Evolutionary conservation across 2,329 filamentous ascomycete species (phyloP).

Genomic region (Fusarium gaditjirri): DNA sequence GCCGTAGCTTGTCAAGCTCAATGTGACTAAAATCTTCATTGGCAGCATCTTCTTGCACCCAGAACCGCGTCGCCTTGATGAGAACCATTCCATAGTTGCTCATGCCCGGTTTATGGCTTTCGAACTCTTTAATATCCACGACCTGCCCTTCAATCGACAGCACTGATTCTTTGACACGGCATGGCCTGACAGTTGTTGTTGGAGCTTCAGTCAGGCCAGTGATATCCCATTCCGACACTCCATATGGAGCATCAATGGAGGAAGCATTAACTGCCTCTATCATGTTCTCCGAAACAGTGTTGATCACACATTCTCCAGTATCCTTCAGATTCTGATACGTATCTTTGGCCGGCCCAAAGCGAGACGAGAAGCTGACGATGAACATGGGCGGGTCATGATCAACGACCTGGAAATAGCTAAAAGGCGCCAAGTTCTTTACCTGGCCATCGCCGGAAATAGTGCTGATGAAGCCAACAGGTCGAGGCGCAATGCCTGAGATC

Average conservation of each 20-base stretch:
- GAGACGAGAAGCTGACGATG: constrained; percentile 63
- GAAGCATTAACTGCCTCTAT: constrained; percentile 87
- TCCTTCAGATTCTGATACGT: constrained; percentile 78
- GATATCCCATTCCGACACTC: constrained; percentile 81
- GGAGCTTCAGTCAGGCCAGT: constrained; percentile 79
- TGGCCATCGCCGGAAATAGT: constrained; percentile 67
- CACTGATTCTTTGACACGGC: constrained; percentile 83
- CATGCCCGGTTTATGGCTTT: constrained; percentile 76
- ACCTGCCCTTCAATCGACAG: constrained; percentile 87
- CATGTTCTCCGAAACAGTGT: constrained; percentile 86
- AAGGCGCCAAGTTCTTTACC: constrained; percentile 81
- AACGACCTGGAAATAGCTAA: constrained; percentile 86
- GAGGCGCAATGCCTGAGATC: constrained; percentile 80
- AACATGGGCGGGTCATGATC: constrained; percentile 90
- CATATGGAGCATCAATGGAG: constrained; percentile 80
- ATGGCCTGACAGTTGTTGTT: constrained; percentile 73
- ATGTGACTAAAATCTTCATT: constrained; percentile 80
- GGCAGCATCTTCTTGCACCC: constrained; percentile 88
- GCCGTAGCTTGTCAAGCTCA: constrained; percentile 79
- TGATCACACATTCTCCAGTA: constrained; percentile 81
- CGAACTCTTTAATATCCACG: constrained; percentile 79
- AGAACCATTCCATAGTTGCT: constrained; percentile 79
- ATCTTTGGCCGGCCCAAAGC: constrained; percentile 73
- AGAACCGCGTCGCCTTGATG: constrained; percentile 86
- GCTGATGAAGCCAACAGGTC: constrained; percentile 74